Conservation (phyloP, 1,139 yeast species). For the Scheffersomyces cryptocercus region DNA sequence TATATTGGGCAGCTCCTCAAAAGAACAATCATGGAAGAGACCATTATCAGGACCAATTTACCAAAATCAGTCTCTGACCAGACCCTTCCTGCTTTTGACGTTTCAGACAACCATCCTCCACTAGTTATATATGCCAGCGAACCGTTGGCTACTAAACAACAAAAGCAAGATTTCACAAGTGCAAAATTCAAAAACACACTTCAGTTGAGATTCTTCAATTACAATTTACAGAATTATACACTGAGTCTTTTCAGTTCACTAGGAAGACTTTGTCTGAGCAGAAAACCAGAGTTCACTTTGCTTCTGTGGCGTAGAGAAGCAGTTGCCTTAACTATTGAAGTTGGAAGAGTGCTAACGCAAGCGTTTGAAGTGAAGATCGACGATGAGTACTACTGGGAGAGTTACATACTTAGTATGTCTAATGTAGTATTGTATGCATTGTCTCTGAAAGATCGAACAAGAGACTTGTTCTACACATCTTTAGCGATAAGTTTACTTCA, state of each 20-base stretch:
- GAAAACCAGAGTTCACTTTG: slow-evolving; percentile 41
- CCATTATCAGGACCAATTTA: slow-evolving; percentile 43
- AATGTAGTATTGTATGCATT: slow-evolving; percentile 30
- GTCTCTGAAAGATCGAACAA: slow-evolving; percentile 32
- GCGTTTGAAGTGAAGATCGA: slow-evolving; percentile 25
- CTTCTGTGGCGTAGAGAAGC: slow-evolving; percentile 38
- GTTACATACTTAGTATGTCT: slow-evolving; percentile 12
- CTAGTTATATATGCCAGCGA: slow-evolving; percentile 36
- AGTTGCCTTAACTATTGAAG: slow-evolving; percentile 38
- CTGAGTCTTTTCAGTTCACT: slow-evolving; percentile 41
- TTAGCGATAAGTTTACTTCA: slow-evolving; percentile 51
- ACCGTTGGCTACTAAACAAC: slow-evolving; percentile 17
- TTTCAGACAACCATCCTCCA: slow-evolving; percentile 34
- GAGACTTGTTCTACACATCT: slow-evolving; percentile 39
- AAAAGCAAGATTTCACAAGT: slow-evolving; percentile 39
- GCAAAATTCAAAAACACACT: slow-evolving; percentile 63
- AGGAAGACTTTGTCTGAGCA: slow-evolving; percentile 44
- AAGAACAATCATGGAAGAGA: slow-evolving; percentile 59
- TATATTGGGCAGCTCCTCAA: slow-evolving; percentile 47
- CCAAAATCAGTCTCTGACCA: slow-evolving; percentile 50
- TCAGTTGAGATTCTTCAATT: slow-evolving; percentile 53
- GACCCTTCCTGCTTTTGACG: slow-evolving; percentile 35
- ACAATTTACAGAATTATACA: slow-evolving; percentile 52
- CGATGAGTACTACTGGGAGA: slow-evolving; percentile 11
- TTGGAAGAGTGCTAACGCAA: slow-evolving; percentile 32